phyloP scores from a whole-genome alignment of 2,329 filamentous ascomycete genomes.

The Trichoderma cornu-damae region DNA sequence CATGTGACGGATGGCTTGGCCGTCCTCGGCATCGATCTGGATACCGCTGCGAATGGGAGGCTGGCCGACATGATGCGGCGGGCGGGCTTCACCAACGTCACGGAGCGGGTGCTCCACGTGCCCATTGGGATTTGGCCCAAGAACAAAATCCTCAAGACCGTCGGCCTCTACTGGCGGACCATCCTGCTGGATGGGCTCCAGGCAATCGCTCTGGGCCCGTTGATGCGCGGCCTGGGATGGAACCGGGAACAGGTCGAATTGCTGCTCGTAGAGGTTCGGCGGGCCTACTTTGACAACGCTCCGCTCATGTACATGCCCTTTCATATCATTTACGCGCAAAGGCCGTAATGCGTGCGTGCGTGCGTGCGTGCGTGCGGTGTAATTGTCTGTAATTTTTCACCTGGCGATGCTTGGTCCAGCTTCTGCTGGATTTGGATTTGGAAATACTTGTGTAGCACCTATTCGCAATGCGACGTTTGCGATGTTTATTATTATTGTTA shows the following conservation, averaged over 20 bases:
- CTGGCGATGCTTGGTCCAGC: background rate
- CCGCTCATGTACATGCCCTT: constrained; percentile 51
- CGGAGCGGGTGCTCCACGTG: constrained; percentile 45
- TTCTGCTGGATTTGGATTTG: background rate
- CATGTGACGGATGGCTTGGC: constrained; percentile 41
- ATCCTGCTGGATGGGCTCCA: constrained; percentile 47
- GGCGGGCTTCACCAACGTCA: constrained; percentile 49
- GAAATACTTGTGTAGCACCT: too few species aligned
- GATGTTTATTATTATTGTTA: background rate
- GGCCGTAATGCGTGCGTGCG: constrained; percentile 37
- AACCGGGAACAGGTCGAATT: constrained; percentile 44
- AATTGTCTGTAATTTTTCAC: background rate
- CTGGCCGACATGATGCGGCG: constrained; percentile 44
- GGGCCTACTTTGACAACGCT: constrained; percentile 43
- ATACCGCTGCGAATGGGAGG: constrained; percentile 38
- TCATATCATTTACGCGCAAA: constrained; percentile 52
- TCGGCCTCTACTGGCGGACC: constrained; percentile 48
- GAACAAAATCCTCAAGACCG: constrained; percentile 46
- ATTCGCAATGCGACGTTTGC: too few species aligned
- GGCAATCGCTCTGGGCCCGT: constrained; percentile 48
- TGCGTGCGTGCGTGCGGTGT: too few species aligned
- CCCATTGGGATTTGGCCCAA: constrained; percentile 52
- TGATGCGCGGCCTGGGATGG: constrained; percentile 48
- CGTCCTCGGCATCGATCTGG: constrained; percentile 44
- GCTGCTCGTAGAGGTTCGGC: constrained; percentile 45